phyloP scores from a whole-genome alignment of 1,139 yeast species.

The Hyphopichia buzzinii region DNA sequence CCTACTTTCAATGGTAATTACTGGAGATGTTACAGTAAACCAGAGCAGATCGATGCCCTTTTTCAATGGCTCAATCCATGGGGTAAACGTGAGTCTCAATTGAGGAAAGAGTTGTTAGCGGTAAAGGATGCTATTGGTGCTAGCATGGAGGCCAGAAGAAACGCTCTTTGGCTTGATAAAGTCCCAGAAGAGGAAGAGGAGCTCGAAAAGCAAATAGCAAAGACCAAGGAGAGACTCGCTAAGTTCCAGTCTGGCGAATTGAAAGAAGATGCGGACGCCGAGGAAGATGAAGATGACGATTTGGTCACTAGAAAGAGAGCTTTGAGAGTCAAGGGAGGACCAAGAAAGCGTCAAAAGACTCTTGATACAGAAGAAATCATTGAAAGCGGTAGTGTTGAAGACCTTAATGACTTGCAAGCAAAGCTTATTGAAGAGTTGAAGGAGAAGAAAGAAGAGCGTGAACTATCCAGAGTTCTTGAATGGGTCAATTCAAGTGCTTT shows the following conservation, averaged over 20 bases:
- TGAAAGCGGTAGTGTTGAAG: constrained; percentile 27
- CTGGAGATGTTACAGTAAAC: constrained; percentile 73
- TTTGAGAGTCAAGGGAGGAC: constrained; percentile 15
- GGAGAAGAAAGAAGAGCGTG: constrained; percentile 35
- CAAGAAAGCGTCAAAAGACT: constrained; percentile 23
- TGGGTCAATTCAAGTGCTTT: constrained; percentile 64
- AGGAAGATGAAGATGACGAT: constrained; percentile 23
- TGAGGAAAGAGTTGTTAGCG: constrained; percentile 59
- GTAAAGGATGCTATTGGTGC: constrained; percentile 54
- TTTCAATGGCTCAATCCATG: constrained; percentile 68
- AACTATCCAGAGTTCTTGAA: constrained; percentile 46
- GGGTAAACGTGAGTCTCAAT: constrained; percentile 72
- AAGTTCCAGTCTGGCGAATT: constrained; percentile 8
- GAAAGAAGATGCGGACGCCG: constrained; percentile 10
- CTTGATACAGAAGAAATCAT: constrained; percentile 26
- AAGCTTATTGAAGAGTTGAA: constrained; percentile 27
- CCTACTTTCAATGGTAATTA: constrained; percentile 49
- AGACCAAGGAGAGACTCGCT: constrained; percentile 15
- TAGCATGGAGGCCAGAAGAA: constrained; percentile 61
- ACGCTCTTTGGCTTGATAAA: constrained; percentile 45
- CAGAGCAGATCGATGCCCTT: constrained; percentile 57
- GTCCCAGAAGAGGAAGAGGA: constrained; percentile 42
- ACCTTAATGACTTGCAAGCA: constrained; percentile 25
- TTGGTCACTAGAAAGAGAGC: constrained; percentile 24
- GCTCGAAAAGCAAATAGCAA: constrained; percentile 35